A percentile compares a stretch with the other conserved stretches of the same genome.
These are phyloP conservation scores for Termitomyces sp. DNA, from an alignment of 768 basidiomycete genomes.

Conservation along the genomic window DNA sequence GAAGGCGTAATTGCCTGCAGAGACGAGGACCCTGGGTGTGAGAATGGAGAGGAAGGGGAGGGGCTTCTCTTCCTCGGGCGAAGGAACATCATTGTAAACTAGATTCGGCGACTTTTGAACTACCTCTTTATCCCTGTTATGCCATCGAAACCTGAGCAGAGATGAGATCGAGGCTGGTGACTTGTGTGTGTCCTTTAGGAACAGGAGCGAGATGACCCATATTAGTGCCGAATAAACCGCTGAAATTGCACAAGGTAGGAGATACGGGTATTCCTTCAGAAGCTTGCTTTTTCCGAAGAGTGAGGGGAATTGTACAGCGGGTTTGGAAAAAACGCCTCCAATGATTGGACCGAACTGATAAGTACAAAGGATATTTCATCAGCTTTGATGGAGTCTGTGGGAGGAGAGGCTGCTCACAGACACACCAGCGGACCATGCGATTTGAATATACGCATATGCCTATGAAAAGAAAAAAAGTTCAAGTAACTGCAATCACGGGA, in stretches of 20 bases:
- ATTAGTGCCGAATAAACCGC: neutral
- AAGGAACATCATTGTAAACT: neutral
- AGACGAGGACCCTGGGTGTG: neutral
- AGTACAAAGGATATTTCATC: neutral
- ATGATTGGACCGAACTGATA: neutral
- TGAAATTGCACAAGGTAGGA: neutral
- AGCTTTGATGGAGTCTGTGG: neutral
- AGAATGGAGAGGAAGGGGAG: neutral
- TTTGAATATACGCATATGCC: slow-evolving; percentile 65
- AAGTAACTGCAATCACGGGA: neutral
- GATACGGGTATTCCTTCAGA: neutral
- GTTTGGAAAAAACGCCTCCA: neutral
- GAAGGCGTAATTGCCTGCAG: neutral
- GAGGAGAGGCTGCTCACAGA: neutral
- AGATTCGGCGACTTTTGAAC: neutral
- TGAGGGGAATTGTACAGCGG: neutral
- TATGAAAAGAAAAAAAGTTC: slow-evolving; percentile 8
- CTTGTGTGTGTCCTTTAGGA: neutral
- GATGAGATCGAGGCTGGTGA: neutral
- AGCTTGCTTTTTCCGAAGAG: neutral
- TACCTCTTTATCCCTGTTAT: neutral
- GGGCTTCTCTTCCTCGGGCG: neutral
- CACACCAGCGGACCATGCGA: slow-evolving; percentile 30
- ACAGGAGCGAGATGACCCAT: neutral
- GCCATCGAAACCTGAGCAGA: neutral